phyloP scores from a whole-genome alignment of 768 basidiomycete species.

The Leucocoprinus sp. region DNA sequence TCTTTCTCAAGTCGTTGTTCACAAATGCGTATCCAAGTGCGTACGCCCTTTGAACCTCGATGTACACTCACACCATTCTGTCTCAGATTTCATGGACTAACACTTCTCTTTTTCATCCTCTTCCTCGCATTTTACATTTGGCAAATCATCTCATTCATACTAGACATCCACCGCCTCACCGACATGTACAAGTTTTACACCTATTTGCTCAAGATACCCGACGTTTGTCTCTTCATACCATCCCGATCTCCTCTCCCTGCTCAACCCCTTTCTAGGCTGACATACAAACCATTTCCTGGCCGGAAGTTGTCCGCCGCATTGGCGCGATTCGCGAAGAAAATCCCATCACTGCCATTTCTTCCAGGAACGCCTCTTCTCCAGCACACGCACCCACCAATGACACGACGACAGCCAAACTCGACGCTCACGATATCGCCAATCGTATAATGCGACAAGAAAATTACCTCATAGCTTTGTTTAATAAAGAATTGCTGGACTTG shows the following conservation, averaged over 20 bases:
- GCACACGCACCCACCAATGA: conserved; percentile 44
- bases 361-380: conserved; percentile 34
- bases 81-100: conserved; percentile 73
- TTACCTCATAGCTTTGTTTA: conserved; percentile 95
- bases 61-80: neutral
- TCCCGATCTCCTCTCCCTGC: neutral
- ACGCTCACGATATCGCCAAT: conserved; percentile 97
- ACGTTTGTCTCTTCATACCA: conserved; percentile 44
- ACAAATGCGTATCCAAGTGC: conserved; percentile 78
- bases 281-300: conserved; percentile 97
- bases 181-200: conserved; percentile 98
- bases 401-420: conserved; percentile 76
- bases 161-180: conserved; percentile 69
- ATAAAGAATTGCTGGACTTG: conserved; percentile 90
- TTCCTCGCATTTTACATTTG: conserved; percentile 86
- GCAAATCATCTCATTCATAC: conserved; percentile 74
- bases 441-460: conserved; percentile 98
- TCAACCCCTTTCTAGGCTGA: conserved; percentile 56
- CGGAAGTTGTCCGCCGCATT: conserved; percentile 87
- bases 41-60: conserved; percentile 18
- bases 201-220: conserved; percentile 86
- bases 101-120: conserved; percentile 73
- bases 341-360: conserved; percentile 82
- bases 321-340: conserved; percentile 87
- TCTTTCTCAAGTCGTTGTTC: conserved; percentile 76